Evolutionary conservation across 2,329 filamentous ascomycete genomes (phyloP).

Genomic region (Sclerotinia nivalis): DNA sequence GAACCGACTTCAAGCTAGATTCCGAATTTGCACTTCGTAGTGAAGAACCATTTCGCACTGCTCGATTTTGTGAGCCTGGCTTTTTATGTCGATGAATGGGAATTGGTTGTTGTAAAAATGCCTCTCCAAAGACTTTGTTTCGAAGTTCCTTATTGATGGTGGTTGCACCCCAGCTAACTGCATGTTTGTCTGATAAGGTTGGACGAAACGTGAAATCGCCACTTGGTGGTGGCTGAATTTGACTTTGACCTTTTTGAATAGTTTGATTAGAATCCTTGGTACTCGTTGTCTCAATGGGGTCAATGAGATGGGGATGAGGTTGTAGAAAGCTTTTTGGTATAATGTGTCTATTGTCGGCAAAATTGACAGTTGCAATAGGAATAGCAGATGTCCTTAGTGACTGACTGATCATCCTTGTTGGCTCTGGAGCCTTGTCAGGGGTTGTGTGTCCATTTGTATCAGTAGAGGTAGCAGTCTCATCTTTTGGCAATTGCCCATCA

Average conservation of each 20-base stretch:
- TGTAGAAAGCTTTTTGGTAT: conserved; percentile 78
- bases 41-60: conserved; percentile 54
- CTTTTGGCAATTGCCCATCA: conserved; percentile 28
- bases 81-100: conserved; percentile 75
- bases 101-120: conserved; percentile 81
- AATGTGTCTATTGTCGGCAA: conserved; percentile 92
- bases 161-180: conserved; percentile 58
- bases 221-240: conserved; percentile 29
- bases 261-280: conserved; percentile 39
- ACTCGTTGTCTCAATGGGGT: conserved; percentile 32
- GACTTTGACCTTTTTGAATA: conserved; percentile 37
- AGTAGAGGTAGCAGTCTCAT: conserved; percentile 17
- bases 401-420: conserved; percentile 63
- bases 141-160: conserved; percentile 77
- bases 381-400: conserved; percentile 67
- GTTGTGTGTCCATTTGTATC: conserved; percentile 23
- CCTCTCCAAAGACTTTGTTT: conserved; percentile 78
- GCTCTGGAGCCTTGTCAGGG: conserved; percentile 37
- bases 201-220: conserved; percentile 42
- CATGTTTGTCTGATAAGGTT: conserved; percentile 55
- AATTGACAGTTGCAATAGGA: conserved; percentile 83
- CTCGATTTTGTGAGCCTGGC: conserved; percentile 62
- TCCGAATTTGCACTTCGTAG: conserved; percentile 40
- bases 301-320: conserved; percentile 53
- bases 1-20: conserved; percentile 37